Evolutionary conservation across 192 early-diverging fungal genomes (phyloP), one percentile per base, ranked within the genome.

Genomic region (Umbelopsis ramanniana): DNA sequence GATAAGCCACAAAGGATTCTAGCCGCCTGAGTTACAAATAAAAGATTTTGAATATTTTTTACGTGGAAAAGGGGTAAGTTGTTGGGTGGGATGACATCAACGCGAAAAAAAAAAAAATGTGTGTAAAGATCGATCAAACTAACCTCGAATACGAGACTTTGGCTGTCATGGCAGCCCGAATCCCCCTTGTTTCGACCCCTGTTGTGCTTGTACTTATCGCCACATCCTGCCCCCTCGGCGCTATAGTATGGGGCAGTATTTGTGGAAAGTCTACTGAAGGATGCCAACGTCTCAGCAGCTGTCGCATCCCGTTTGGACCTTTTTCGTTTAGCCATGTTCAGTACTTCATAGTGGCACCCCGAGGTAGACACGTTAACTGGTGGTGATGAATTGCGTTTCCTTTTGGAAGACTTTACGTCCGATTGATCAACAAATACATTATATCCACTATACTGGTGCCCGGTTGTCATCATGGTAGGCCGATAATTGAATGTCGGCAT

Each of bases 1-100:
- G 57, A 63, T 29, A 63, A 33, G 57, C 24, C 57, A 35, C 57
- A 63, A 22, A 63, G 26, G 33, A 63, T 63, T n/a, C 57, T 63
- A 8, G 57, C 57, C 3, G 57, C 57, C 57, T 63, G 33, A 57
- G 55, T 35, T 60, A 22, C 22, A 24, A 53, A 53, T 53, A 24
- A 53, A n/a, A 23, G 21, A 24, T 53, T 24, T 53, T 23, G n/a
- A n/a, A 29, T 29, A 2, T 29, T 29, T 29, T 29, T 29, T 29
- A 29, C 3, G 29, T 29, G 29, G 29, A 29, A 29, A 22, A 22
- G 23, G 23, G 22, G 53, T 54, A 26, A 54, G 53, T 54, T 11
- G 23, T 24, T 29, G 29, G 26, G 11, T 26, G 53, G 21, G 24
- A 22, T 54, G 53, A 54, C 53, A 54, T 54, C 23, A 54, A 54